Evolutionary conservation across 2,329 filamentous ascomycete genomes (phyloP), one percentile per base, ranked within the genome.

Genomic region (Periconia macrospinosa): DNA sequence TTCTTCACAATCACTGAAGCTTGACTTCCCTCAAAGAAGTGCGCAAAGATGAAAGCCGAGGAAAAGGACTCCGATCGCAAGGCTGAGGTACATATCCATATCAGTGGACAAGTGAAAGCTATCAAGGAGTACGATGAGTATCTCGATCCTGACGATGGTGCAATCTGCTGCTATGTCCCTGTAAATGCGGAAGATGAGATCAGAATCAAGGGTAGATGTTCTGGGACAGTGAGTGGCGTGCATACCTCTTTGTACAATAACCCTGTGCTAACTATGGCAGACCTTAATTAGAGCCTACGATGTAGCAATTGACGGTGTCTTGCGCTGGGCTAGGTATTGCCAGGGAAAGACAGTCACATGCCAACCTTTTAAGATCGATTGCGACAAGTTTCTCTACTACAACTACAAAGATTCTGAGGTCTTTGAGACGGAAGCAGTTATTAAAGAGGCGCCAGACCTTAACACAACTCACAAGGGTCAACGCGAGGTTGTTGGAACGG

Each of bases 371-470:
- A 69, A 64, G 50, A 35, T 68, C 0, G 58, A 65, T 1, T 48
- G 57, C 14, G 59, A 55, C 2, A 61, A 10, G 0, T 67, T 67
- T 15, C 48, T 69, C 0, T 61, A 50, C 52, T 54, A 60, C 40
- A 59, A 50, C 52, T 54, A 60, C 40, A 59, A 46, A 5, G 13
- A 59, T 0, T 43, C 62, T 6, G 56, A 52, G 1, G 50, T 96
- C 57, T 96, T 97, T 61, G 94, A 94, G 56, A 97, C 94, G 0
- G 91, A 88, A 6, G 33, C 33, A n/a, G 33, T 37, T 13, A 85
- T 99, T 65, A 94, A 96, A 71, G 93, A 97, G 2, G 90, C 90
- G 1, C 92, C 92, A 30, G 91, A 97, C 1, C 89, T 88, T 30
- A 45, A 41, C 7, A 14, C 54, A 1, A 20, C 13, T 1, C 53